Percentiles rank a stretch among this genome's conserved stretches.
Conservation (phyloP, 2,329 filamentous ascomycete species). For the Clarireedia sp. region DNA sequence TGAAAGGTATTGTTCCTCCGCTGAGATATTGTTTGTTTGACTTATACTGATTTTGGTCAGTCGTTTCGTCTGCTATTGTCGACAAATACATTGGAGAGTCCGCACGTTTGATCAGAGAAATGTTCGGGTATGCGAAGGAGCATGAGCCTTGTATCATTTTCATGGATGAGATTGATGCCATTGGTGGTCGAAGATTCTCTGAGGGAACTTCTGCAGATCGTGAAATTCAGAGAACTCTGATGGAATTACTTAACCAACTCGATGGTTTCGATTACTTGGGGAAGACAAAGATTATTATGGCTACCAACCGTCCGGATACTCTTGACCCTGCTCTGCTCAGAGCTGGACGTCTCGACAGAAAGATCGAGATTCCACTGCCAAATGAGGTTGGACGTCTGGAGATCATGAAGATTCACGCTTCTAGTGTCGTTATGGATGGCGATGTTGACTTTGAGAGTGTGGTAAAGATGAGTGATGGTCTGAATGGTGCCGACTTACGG, state of each 20-base stretch:
- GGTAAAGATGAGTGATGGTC: slow-evolving; percentile 98
- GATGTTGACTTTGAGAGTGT: slow-evolving; percentile 99
- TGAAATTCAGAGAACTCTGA: slow-evolving; percentile 95
- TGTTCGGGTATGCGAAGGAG: slow-evolving; percentile 99
- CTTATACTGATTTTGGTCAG: slow-evolving; percentile 38
- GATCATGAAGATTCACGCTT: slow-evolving; percentile 95
- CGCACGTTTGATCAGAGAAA: slow-evolving; percentile 91
- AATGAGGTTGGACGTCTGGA: slow-evolving; percentile 95
- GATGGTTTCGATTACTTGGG: slow-evolving; percentile 99
- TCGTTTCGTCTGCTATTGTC: slow-evolving; percentile 96
- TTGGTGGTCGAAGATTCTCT: slow-evolving; percentile 91
- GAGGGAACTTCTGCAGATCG: slow-evolving; percentile 96
- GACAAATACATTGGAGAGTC: slow-evolving; percentile 99
- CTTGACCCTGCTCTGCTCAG: slow-evolving; percentile 87
- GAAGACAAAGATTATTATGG: slow-evolving; percentile 99
- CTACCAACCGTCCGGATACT: slow-evolving; percentile 93
- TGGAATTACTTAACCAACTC: slow-evolving; percentile 97
- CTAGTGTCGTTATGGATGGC: slow-evolving; percentile 78
- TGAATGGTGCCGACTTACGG: slow-evolving; percentile 94
- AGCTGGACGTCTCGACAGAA: slow-evolving; percentile 88
- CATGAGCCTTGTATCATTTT: slow-evolving; percentile 99
- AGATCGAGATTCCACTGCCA: slow-evolving; percentile 94
- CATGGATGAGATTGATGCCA: slow-evolving; percentile 99
- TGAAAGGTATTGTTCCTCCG: slow-evolving; percentile 62
- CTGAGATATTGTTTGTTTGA: not conserved